phyloP scores from a whole-genome alignment of 2,329 filamentous ascomycete genomes.

The Fusarium sp. region DNA sequence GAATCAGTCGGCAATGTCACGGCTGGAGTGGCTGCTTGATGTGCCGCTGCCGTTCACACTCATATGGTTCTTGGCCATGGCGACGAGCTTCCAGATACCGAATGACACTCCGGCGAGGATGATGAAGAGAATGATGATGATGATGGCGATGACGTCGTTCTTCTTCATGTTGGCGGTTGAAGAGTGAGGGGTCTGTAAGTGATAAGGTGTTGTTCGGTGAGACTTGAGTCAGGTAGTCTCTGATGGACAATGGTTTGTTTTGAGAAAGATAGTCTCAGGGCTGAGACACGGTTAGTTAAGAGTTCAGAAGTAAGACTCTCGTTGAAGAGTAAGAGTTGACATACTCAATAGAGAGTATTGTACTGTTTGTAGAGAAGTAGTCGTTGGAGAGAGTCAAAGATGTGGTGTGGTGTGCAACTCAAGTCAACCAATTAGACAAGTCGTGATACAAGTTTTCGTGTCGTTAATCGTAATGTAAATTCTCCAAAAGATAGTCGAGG shows the following conservation, averaged over 20 bases:
- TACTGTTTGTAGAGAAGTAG: background rate
- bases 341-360: conserved; percentile 8
- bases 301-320: background rate
- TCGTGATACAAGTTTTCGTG: conserved; percentile 14
- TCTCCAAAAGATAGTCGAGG: no score
- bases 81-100: conserved; percentile 73
- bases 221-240: conserved; percentile 2
- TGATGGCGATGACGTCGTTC: conserved; percentile 77
- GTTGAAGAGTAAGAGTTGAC: conserved; percentile 1
- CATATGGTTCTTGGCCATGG: conserved; percentile 61
- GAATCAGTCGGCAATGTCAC: conserved; percentile 35
- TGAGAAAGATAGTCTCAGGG: conserved; percentile 10
- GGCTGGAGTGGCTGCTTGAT: conserved; percentile 39
- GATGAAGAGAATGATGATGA: conserved; percentile 75
- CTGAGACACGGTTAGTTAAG: conserved; percentile 21
- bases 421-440: conserved; percentile 24
- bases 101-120: conserved; percentile 72
- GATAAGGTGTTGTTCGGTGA: conserved; percentile 1
- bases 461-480: conserved; percentile 22
- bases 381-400: conserved; percentile 20
- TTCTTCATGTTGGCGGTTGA: conserved; percentile 65
- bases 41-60: conserved; percentile 53
- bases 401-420: conserved; percentile 5
- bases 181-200: conserved; percentile 5
- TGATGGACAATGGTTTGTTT: background rate